These are phyloP conservation scores for Wallacemonas sp. DNA, from an alignment of 208 protist species.

Conservation along the genomic window DNA sequence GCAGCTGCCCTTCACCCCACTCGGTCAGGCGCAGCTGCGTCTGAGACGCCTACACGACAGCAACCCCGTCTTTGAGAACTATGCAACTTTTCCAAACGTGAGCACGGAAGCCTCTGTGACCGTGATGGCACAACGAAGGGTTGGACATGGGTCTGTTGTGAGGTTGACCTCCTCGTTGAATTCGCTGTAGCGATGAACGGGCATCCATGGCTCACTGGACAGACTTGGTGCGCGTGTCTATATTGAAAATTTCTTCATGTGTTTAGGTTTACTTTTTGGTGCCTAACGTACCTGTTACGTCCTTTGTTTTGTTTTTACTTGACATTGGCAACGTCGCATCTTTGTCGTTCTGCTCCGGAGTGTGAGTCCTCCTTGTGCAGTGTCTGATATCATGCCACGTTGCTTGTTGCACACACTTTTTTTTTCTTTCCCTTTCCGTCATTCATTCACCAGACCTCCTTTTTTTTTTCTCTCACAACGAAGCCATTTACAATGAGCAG, in stretches of 20 bases:
- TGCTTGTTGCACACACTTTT: too few relatives aligned
- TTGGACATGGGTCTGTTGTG: background rate
- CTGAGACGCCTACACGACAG: slow-evolving; percentile 34
- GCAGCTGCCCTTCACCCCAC: slow-evolving; percentile 33
- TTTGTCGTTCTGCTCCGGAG: too few relatives aligned
- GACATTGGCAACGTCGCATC: too few relatives aligned
- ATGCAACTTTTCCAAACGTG: slow-evolving; percentile 33
- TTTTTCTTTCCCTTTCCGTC: too few relatives aligned
- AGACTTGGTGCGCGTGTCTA: too few relatives aligned
- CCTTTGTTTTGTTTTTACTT: too few relatives aligned
- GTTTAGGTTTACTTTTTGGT: slow-evolving; percentile 21
- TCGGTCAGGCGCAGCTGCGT: slow-evolving; percentile 42
- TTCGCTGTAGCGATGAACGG: background rate
- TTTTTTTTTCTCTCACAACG: slow-evolving; percentile 17
- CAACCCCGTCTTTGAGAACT: slow-evolving; percentile 60
- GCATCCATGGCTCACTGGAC: too few relatives aligned
- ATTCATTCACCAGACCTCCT: too few relatives aligned
- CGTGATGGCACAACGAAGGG: slow-evolving; percentile 23
- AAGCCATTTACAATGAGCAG: slow-evolving; percentile 7
- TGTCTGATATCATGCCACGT: too few relatives aligned
- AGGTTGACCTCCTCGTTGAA: slow-evolving; percentile 17
- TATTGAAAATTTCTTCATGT: too few relatives aligned
- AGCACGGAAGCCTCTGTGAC: slow-evolving; percentile 21
- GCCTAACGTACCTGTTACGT: too few relatives aligned
- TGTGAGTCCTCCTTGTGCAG: too few relatives aligned